Conservation (phyloP, 805 yeast species). For the Metschnikowia kunwiensis region DNA sequence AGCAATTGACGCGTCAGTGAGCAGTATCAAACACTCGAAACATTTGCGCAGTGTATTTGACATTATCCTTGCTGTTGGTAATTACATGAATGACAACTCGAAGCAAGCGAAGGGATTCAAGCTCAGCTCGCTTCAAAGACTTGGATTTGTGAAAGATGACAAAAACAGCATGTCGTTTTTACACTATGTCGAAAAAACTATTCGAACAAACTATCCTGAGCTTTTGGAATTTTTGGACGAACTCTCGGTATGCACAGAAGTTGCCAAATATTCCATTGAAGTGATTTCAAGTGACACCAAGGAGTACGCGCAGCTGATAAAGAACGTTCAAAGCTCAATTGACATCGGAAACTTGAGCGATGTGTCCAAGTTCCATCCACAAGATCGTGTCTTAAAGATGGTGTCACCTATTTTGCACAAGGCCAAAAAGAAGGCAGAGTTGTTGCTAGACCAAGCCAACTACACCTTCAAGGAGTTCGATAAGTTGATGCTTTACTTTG, state of each 20-base stretch:
- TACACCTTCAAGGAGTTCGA: constrained; percentile 52
- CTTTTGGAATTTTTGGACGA: constrained; percentile 61
- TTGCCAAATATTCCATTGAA: constrained; percentile 61
- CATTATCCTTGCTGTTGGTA: constrained; percentile 70
- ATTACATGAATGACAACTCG: constrained; percentile 71
- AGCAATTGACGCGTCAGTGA: constrained; percentile 57
- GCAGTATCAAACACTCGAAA: constrained; percentile 48
- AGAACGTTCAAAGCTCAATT: constrained; percentile 51
- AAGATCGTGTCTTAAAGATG: constrained; percentile 55
- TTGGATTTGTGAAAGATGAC: constrained; percentile 68
- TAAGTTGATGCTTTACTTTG: constrained; percentile 64
- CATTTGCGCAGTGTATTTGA: constrained; percentile 58
- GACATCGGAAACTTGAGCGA: constrained; percentile 66
- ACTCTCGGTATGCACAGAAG: constrained; percentile 47
- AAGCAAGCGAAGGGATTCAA: constrained; percentile 71
- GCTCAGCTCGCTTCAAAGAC: constrained; percentile 62
- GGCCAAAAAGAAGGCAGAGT: constrained; percentile 51
- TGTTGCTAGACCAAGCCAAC: constrained; percentile 49
- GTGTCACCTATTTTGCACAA: constrained; percentile 51
- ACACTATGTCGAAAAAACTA: constrained; percentile 69
- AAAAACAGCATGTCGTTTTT: constrained; percentile 67
- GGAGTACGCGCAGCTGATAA: constrained; percentile 50
- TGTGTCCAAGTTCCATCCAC: constrained; percentile 59
- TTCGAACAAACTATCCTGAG: constrained; percentile 66
- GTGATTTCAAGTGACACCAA: constrained; percentile 57